Evolutionary conservation across 2,329 filamentous ascomycete genomes (phyloP).

Genomic region (Aspergillus ibericus): DNA sequence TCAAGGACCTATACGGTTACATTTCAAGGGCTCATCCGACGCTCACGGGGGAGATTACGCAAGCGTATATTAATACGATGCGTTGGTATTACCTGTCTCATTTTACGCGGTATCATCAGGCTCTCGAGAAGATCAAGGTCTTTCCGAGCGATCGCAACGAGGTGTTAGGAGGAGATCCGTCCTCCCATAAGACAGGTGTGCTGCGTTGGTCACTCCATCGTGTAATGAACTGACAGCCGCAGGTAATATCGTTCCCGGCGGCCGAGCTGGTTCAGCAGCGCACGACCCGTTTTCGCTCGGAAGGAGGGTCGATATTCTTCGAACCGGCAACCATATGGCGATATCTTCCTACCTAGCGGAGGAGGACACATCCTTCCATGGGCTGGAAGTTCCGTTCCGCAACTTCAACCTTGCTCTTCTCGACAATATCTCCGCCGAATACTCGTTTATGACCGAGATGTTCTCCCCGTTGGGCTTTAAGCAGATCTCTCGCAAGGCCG

Average conservation of each 20-base stretch:
- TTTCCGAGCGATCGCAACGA: conserved; percentile 82
- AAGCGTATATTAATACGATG: conserved; percentile 98
- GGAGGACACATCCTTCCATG: conserved; percentile 81
- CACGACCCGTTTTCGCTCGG: conserved; percentile 91
- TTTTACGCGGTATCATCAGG: conserved; percentile 82
- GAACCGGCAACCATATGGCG: conserved; percentile 69
- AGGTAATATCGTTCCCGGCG: conserved; percentile 41
- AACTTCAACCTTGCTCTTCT: conserved; percentile 93
- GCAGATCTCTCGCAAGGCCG: conserved; percentile 77
- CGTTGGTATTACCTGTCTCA: conserved; percentile 95
- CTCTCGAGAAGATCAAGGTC: conserved; percentile 80
- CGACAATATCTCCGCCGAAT: conserved; percentile 93
- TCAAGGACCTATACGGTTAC: conserved; percentile 85
- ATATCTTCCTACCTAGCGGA: conserved; percentile 87
- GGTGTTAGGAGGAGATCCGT: conserved; percentile 76
- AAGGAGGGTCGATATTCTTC: conserved; percentile 78
- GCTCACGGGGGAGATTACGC: conserved; percentile 85
- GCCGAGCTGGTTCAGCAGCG: conserved; percentile 40
- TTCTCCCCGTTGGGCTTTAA: conserved; percentile 78
- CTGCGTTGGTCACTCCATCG: conserved; percentile 11
- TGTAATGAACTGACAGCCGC: conserved; percentile 9
- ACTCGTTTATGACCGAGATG: conserved; percentile 87
- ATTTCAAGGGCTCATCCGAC: conserved; percentile 76
- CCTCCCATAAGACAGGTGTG: conserved; percentile 59
- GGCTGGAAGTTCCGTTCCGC: conserved; percentile 85